Evolutionary conservation across 2,329 filamentous ascomycete genomes (phyloP).

Genomic region (Stemphylium vesicarium): DNA sequence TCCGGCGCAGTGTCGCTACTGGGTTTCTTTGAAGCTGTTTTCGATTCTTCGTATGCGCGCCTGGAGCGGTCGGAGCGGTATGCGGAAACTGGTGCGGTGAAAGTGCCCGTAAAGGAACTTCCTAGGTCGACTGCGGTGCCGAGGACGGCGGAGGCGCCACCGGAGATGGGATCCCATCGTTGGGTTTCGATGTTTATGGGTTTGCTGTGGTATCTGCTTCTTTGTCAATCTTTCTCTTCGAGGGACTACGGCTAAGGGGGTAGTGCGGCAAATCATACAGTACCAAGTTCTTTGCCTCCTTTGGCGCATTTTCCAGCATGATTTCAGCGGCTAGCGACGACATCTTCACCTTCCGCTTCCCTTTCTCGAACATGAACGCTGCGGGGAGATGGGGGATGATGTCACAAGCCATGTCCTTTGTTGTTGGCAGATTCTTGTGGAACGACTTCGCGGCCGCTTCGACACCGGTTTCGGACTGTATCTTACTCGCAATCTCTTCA

Average conservation of each 20-base stretch:
- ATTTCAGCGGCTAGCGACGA: neutral
- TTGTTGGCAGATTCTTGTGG: constrained; percentile 54
- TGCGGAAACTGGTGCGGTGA: neutral
- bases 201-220: constrained; percentile 19
- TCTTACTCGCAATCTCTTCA: constrained; percentile 48
- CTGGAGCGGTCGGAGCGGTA: neutral
- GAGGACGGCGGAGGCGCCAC: constrained; percentile 63
- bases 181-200: constrained; percentile 39
- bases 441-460: constrained; percentile 54
- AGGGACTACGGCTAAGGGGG: too few relatives aligned
- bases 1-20: neutral
- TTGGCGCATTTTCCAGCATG: neutral
- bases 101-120: constrained; percentile 50
- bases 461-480: constrained; percentile 53
- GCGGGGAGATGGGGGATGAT: neutral
- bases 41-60: neutral
- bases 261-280: neutral
- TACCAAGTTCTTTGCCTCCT: neutral
- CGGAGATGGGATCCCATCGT: constrained; percentile 69
- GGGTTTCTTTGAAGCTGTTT: neutral
- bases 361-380: neutral
- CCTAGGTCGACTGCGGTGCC: constrained; percentile 63
- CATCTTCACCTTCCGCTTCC: neutral
- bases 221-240: too few relatives aligned
- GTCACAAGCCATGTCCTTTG: neutral